phyloP scores from a whole-genome alignment of 2,329 filamentous ascomycete genomes.

The Colletotrichum phormii region DNA sequence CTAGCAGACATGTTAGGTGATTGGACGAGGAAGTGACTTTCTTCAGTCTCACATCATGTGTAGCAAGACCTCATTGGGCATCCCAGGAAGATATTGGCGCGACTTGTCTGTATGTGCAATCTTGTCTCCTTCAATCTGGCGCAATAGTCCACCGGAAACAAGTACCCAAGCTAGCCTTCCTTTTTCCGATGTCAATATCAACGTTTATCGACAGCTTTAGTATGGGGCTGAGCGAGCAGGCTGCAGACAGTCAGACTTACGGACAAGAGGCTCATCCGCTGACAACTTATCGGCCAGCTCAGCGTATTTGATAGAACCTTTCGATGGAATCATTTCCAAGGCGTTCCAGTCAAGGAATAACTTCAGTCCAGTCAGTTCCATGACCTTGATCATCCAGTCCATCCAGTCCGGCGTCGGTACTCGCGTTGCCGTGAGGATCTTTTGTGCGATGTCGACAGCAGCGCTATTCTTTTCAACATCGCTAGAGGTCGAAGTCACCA shows the following conservation, averaged over 20 bases:
- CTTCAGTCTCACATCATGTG: constrained; percentile 22
- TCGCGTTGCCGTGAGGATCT: constrained; percentile 16
- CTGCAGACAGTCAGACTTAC: constrained; percentile 36
- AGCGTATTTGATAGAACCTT: constrained; percentile 41
- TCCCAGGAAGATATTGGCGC: constrained; percentile 27
- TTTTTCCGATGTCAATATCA: neutral
- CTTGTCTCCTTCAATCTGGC: constrained; percentile 36
- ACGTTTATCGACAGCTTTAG: too few relatives aligned
- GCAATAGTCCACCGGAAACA: constrained; percentile 37
- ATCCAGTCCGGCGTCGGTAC: constrained; percentile 26
- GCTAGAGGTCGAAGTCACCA: neutral
- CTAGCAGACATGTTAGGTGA: constrained; percentile 21
- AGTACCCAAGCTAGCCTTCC: constrained; percentile 40
- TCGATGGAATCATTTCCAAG: constrained; percentile 46
- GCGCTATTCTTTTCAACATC: constrained; percentile 17
- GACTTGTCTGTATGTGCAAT: constrained; percentile 42
- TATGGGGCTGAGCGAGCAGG: too few relatives aligned
- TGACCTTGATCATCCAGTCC: neutral
- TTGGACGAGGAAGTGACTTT: neutral
- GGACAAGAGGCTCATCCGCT: constrained; percentile 43
- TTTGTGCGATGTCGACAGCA: constrained; percentile 18
- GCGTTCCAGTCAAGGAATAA: constrained; percentile 47
- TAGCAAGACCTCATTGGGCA: constrained; percentile 32
- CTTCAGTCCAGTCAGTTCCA: constrained; percentile 27
- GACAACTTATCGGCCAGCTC: constrained; percentile 44